Conservation (phyloP, 352 stramenopile species). For the Phytophthora fragariaefolia region DNA sequence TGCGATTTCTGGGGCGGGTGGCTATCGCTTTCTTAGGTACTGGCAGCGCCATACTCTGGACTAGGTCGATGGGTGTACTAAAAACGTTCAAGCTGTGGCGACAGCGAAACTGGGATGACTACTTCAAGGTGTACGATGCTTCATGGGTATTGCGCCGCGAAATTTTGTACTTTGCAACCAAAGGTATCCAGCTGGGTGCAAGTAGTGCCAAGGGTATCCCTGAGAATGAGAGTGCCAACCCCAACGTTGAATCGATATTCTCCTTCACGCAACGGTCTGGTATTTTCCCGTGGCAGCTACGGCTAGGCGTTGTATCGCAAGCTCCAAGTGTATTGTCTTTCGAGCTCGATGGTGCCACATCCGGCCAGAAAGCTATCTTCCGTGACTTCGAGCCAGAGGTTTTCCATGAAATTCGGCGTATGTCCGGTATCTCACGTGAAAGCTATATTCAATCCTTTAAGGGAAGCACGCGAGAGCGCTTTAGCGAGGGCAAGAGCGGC, state of each 20-base stretch:
- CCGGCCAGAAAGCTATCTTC: constrained; percentile 76
- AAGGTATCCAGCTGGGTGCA: constrained; percentile 72
- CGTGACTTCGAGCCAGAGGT: constrained; percentile 83
- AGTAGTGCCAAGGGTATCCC: constrained; percentile 42
- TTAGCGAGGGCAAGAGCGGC: constrained; percentile 90
- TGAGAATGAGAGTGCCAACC: constrained; percentile 42
- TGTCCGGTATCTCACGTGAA: constrained; percentile 81
- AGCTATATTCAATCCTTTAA: constrained; percentile 83
- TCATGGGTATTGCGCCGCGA: constrained; percentile 85
- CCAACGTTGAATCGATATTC: constrained; percentile 62
- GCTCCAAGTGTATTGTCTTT: constrained; percentile 69
- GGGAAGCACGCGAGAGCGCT: constrained; percentile 83
- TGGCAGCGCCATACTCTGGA: constrained; percentile 73
- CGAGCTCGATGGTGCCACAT: constrained; percentile 69
- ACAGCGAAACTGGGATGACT: constrained; percentile 85
- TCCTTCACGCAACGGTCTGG: constrained; percentile 69
- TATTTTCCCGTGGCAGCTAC: constrained; percentile 73
- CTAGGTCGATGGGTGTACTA: constrained; percentile 62
- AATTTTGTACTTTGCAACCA: constrained; percentile 86
- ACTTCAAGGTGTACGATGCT: constrained; percentile 86
- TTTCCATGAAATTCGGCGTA: constrained; percentile 82
- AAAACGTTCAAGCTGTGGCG: constrained; percentile 80
- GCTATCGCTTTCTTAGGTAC: constrained; percentile 71
- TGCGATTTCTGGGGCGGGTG: constrained; percentile 76
- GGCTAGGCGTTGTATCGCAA: constrained; percentile 52